These are phyloP conservation scores for Medicago arabica DNA, from an alignment of 306 rosid genomes.

Conservation along the genomic window DNA sequence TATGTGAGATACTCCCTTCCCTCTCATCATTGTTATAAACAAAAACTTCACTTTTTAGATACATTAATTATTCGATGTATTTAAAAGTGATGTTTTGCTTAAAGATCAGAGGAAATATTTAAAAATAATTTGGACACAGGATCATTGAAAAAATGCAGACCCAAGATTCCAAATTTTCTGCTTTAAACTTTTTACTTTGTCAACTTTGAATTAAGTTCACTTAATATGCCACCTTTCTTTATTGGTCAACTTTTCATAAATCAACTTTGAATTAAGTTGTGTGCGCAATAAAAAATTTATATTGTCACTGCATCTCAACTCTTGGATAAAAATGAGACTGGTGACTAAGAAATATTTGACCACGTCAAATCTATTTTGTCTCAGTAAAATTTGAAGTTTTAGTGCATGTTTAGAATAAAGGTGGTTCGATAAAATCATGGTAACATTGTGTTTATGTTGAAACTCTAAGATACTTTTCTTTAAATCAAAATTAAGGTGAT, in stretches of 20 bases:
- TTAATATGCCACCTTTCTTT: neutral
- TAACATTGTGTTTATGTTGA: too few relatives aligned
- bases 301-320: neutral
- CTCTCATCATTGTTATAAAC: too few relatives aligned
- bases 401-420: too few relatives aligned
- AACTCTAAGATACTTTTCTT: too few relatives aligned
- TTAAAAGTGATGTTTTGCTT: too few relatives aligned
- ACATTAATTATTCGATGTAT: too few relatives aligned
- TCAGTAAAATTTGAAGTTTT: too few relatives aligned
- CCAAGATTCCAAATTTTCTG: neutral
- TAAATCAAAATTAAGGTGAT: too few relatives aligned
- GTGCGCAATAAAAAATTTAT: neutral
- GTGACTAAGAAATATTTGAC: neutral
- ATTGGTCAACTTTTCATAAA: neutral
- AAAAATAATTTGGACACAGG: neutral
- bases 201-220: constrained; percentile 3
- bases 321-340: too few relatives aligned
- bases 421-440: too few relatives aligned
- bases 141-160: neutral
- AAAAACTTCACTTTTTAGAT: too few relatives aligned
- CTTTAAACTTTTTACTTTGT: neutral
- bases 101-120: too few relatives aligned
- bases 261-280: neutral
- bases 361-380: neutral
- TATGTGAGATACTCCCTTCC: neutral